Evolutionary conservation across 176 grass and related monocot genomes (phyloP), one percentile per base, ranked within the genome.

Genomic region (Zea luxurians): DNA sequence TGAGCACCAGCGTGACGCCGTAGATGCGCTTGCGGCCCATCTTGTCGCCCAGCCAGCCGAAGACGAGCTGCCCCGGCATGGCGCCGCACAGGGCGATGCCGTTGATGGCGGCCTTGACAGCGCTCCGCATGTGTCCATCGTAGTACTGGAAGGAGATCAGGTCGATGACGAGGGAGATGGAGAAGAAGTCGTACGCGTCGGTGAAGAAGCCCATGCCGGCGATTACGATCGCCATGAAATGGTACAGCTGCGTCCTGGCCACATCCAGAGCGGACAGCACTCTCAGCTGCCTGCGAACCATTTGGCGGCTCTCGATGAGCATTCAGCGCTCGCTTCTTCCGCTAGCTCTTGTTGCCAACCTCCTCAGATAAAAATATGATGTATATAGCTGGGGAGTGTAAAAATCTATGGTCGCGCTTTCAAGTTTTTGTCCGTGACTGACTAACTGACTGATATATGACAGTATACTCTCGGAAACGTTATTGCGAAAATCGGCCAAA

Each of bases 21-120:
- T 83, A 83, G 43, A 83, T 48, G 42, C 13, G 52, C 64, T 90
- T 90, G 37, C 83, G 80, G 2, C 88, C 88, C 6, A 86, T 41
- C 88, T 80, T 90, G 74, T 90, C 88, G 15, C 89, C 89, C 0
- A 91, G 71, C 84, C 84, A 91, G 2, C 89, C 89, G 66, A 91
- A 87, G 60, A 91, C 65, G 36, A 91, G 71, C 66, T 87, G 81
- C 8, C 88, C 88, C 0, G 41, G 66, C 41, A 80, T 21, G 9
- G 78, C 66, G 13, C 86, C 86, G 53, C 67, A 46, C 49, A 88
- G 65, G 34, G 86, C 76, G 47, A 88, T 75, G 34, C 81, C 63
- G 55, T 20, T 58, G 50, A 88, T 36, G 15, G 46, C 1, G 36
- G 68, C 41, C 9, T 70, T 2, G 40, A 82, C 37, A 0, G 3